Evolutionary conservation across 306 rosid genomes (phyloP).

Genomic region (Prunus padus): DNA sequence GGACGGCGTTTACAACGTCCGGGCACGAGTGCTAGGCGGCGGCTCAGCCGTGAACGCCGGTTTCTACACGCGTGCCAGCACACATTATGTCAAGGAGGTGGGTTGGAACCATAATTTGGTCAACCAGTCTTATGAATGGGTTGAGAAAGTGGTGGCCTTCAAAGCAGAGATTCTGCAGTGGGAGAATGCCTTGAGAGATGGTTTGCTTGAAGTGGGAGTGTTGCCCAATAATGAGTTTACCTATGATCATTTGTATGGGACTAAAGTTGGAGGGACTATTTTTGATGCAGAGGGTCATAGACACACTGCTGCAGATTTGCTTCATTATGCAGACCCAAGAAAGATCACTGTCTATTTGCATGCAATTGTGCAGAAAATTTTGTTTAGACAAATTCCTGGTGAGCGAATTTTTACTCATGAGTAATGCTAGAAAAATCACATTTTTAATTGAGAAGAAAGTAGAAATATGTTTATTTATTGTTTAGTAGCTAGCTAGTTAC

Average conservation of each 20-base stretch:
- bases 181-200: constrained; percentile 63
- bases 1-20: constrained; percentile 54
- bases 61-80: constrained; percentile 56
- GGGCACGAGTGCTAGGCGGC: constrained; percentile 59
- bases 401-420: not conserved
- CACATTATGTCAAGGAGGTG: constrained; percentile 26
- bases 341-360: constrained; percentile 59
- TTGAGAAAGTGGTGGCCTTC: constrained; percentile 53
- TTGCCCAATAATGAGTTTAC: constrained; percentile 61
- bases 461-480: not conserved
- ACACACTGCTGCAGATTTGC: constrained; percentile 78
- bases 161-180: constrained; percentile 50
- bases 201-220: constrained; percentile 60
- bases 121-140: constrained; percentile 58
- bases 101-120: constrained; percentile 54
- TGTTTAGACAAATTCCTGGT: constrained; percentile 45
- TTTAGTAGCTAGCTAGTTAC: not conserved
- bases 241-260: constrained; percentile 56
- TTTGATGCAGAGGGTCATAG: constrained; percentile 57
- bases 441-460: not conserved
- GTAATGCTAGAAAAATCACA: not conserved
- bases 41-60: constrained; percentile 75
- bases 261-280: constrained; percentile 69
- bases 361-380: constrained; percentile 60
- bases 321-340: constrained; percentile 50